Evolutionary conservation across 75 land plant species (phyloP).

Genomic region (Pinus tabuliformis): DNA sequence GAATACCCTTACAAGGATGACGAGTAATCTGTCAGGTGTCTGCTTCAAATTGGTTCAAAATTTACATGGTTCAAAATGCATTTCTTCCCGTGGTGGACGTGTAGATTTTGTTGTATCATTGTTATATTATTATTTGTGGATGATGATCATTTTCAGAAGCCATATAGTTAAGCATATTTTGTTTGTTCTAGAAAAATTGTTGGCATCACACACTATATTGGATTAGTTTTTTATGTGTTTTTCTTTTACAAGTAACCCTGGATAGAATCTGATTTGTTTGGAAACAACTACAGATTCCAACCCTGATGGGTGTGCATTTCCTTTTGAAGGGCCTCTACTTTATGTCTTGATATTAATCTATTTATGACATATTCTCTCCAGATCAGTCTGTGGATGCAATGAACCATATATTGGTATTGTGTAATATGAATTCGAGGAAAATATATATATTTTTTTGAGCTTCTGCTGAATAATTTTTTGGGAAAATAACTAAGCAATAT

Average conservation of each 20-base stretch:
- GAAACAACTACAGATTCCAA: background rate
- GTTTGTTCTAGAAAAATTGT: background rate
- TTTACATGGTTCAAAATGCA: background rate
- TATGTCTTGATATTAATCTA: background rate
- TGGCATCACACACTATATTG: background rate
- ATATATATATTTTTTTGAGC: no score
- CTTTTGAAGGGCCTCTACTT: background rate
- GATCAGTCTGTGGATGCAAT: background rate
- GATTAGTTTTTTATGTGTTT: background rate
- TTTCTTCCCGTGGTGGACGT: no score
- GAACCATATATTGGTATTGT: background rate
- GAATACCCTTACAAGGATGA: constrained; percentile 97
- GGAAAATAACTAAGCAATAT: background rate
- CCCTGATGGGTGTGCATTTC: background rate
- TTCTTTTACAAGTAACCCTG: background rate
- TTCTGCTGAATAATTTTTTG: no score
- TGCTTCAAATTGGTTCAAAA: background rate
- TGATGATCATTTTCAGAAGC: background rate
- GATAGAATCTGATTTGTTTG: background rate
- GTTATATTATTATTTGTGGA: background rate
- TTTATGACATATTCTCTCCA: background rate
- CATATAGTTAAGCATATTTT: background rate
- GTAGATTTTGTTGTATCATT: background rate
- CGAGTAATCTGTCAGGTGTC: constrained; percentile 28
- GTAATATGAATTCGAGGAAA: background rate